Percentiles rank a stretch among this genome's conserved stretches.
Conservation (phyloP, 179 eudicot genomes). For the Amaranthus tricolor region DNA sequence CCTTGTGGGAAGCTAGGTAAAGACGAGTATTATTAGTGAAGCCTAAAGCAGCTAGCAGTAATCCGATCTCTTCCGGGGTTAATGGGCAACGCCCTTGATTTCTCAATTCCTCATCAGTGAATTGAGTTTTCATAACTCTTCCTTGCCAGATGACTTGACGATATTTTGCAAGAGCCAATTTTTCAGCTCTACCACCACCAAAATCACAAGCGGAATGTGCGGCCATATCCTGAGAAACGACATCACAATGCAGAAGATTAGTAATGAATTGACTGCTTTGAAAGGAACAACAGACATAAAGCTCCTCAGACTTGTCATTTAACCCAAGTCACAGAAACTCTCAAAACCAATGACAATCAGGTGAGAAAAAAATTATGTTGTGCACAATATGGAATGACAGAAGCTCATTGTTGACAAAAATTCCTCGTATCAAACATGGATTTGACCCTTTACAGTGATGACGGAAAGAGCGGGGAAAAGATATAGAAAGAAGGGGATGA, state of each 20-base stretch:
- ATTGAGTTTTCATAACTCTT: slow-evolving; percentile 84
- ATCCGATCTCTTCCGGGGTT: slow-evolving; percentile 96
- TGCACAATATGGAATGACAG: not conserved
- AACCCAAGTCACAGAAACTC: not conserved
- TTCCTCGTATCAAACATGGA: not conserved
- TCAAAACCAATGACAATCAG: not conserved
- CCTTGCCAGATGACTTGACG: slow-evolving; percentile 97
- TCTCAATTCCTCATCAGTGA: slow-evolving; percentile 84
- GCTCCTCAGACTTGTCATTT: not conserved
- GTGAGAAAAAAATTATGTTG: not conserved
- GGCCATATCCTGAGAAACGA: slow-evolving; percentile 88
- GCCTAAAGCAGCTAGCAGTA: slow-evolving; percentile 81
- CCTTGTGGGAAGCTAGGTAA: slow-evolving; percentile 99
- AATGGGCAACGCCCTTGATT: slow-evolving; percentile 93
- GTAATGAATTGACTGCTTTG: not conserved
- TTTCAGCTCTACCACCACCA: slow-evolving; percentile 97
- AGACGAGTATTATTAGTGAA: slow-evolving; percentile 73
- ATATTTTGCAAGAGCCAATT: slow-evolving; percentile 88
- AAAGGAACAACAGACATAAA: not conserved
- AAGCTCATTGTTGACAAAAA: not conserved
- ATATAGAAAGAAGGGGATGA: not conserved
- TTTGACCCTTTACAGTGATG: not conserved
- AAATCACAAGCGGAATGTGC: slow-evolving; percentile 98
- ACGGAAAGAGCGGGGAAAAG: not conserved
- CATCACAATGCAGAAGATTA: slow-evolving; percentile 10